Conservation (phyloP, 163 green algal species). For the Coccomyxa subellipsoidea region DNA sequence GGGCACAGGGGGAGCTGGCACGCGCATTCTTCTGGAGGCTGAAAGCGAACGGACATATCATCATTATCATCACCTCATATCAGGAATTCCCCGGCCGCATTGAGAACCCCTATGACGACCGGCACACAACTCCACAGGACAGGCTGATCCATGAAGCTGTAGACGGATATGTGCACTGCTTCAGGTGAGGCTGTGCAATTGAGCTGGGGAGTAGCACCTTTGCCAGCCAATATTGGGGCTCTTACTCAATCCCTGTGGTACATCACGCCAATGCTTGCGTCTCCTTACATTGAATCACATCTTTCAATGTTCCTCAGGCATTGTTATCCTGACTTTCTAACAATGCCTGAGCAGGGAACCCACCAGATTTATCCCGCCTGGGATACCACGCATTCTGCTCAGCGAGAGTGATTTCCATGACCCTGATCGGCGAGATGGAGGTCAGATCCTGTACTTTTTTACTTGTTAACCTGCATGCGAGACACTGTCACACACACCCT, state of each 20-base stretch:
- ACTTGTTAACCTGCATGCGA: not conserved
- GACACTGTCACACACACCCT: not conserved
- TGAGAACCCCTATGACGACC: constrained; percentile 35
- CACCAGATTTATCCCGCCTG: constrained; percentile 16
- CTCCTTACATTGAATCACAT: not conserved
- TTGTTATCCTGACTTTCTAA: too few relatives aligned
- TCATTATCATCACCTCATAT: constrained; percentile 35
- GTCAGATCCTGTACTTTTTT: not conserved
- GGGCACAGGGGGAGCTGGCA: constrained; percentile 18
- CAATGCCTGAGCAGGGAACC: not conserved
- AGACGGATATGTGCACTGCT: constrained; percentile 40
- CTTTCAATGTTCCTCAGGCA: not conserved
- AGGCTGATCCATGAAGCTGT: constrained; percentile 18
- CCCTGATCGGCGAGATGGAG: constrained; percentile 23
- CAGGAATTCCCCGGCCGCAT: constrained; percentile 35
- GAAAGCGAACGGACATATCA: constrained; percentile 33
- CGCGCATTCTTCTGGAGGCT: constrained; percentile 31
- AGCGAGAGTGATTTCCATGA: constrained; percentile 35
- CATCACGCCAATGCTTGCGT: too few relatives aligned
- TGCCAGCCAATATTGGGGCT: too few relatives aligned
- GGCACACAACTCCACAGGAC: constrained; percentile 25
- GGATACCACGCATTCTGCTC: constrained; percentile 25
- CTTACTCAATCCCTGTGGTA: too few relatives aligned
- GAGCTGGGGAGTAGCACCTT: too few relatives aligned
- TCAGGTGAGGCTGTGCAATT: constrained; percentile 15